Conservation (phyloP, 805 yeast genomes). For the Priceomyces carsonii region DNA sequence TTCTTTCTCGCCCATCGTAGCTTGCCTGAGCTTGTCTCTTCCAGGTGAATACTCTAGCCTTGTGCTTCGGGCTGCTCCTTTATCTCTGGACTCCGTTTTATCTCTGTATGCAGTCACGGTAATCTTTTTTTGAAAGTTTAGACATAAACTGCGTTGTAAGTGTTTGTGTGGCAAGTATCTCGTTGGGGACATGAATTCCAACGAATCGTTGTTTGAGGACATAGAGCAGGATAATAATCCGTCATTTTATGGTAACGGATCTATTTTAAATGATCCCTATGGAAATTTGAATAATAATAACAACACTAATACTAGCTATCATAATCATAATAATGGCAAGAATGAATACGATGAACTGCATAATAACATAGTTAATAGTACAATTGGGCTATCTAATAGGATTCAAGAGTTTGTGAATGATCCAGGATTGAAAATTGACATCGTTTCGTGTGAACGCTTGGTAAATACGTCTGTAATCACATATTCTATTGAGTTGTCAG, state of each 20-base stretch:
- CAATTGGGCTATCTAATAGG: slow-evolving; percentile 29
- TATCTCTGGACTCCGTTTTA: no score
- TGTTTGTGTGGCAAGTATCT: no score
- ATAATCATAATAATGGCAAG: no score
- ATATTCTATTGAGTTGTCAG: slow-evolving; percentile 33
- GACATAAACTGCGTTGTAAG: no score
- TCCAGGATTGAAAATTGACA: slow-evolving; percentile 26
- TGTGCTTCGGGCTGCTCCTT: no score
- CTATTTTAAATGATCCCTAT: slow-evolving; percentile 28
- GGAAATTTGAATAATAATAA: slow-evolving; percentile 11
- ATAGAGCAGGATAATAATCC: slow-evolving; percentile 49
- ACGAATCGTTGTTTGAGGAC: slow-evolving; percentile 29
- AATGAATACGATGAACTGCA: slow-evolving; percentile 4
- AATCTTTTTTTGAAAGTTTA: no score
- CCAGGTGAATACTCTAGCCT: no score
- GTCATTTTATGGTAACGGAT: slow-evolving; percentile 38
- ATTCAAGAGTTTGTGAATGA: slow-evolving; percentile 30
- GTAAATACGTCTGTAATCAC: slow-evolving; percentile 38
- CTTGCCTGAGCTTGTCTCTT: no score
- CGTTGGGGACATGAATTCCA: slow-evolving; percentile 10
- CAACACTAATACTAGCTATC: slow-evolving; percentile 5
- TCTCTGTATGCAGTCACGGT: no score
- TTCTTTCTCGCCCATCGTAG: no score
- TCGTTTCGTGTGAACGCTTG: slow-evolving; percentile 36
- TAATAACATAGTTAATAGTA: slow-evolving; percentile 27